phyloP scores from a whole-genome alignment of 2,329 filamentous ascomycete genomes.

The Diaporthe velutina region DNA sequence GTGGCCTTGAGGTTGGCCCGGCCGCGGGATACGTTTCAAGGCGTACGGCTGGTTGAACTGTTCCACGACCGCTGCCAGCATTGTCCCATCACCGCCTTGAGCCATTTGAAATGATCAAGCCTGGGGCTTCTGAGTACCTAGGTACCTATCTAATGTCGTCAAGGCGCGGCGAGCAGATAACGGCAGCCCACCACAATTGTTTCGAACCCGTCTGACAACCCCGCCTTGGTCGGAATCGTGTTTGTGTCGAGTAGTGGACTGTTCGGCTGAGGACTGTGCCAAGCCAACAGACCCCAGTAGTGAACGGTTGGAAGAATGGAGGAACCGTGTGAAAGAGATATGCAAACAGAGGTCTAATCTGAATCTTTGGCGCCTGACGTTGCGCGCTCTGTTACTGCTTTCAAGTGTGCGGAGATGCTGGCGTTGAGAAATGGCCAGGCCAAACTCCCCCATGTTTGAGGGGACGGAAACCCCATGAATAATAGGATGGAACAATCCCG shows the following conservation, averaged over 20 bases:
- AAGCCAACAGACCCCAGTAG: not conserved
- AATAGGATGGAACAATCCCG: not conserved
- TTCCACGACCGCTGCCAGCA: conserved; percentile 1
- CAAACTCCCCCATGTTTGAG: too few species aligned
- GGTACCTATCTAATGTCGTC: not conserved
- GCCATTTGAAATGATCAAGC: not conserved
- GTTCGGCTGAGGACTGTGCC: not conserved
- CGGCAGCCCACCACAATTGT: not conserved
- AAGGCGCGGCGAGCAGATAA: too few species aligned
- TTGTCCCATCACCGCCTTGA: not conserved
- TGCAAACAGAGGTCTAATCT: not conserved
- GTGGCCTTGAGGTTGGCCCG: not conserved
- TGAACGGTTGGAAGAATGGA: not conserved
- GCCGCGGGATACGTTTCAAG: not conserved
- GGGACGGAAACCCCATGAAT: not conserved
- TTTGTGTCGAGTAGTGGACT: not conserved
- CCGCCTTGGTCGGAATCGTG: not conserved
- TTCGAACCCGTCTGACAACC: not conserved
- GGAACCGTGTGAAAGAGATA: fast-evolving
- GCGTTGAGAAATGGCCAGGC: too few species aligned
- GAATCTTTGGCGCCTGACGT: not conserved
- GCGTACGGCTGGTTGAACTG: not conserved
- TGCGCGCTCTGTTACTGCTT: too few species aligned
- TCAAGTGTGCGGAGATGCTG: not conserved
- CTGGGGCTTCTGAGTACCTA: not conserved